Evolutionary conservation across 2,329 filamentous ascomycete species (phyloP).

Genomic region (Pseudocercospora pini-densiflorae): DNA sequence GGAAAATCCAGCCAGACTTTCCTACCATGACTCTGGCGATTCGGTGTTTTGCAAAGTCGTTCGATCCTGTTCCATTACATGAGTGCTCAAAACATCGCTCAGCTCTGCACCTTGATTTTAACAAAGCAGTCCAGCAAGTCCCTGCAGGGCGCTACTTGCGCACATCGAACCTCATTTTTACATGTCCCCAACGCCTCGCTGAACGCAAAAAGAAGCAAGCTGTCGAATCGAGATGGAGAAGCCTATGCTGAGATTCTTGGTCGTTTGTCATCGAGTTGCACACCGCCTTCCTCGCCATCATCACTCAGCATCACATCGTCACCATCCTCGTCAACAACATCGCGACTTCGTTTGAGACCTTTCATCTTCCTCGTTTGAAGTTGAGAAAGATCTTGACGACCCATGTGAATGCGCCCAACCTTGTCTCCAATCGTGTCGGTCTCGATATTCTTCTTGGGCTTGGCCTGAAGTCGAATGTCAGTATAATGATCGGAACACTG

Average conservation of each 20-base stretch:
- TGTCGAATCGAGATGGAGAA: neutral
- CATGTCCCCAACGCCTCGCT: conserved; percentile 23
- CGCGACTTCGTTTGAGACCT: conserved; percentile 84
- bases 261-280: conserved; percentile 32
- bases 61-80: neutral
- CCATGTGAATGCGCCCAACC: conserved; percentile 88
- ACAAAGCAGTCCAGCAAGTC: neutral
- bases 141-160: neutral
- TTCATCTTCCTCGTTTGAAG: conserved; percentile 99
- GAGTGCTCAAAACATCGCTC: neutral
- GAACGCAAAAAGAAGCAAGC: conserved; percentile 11
- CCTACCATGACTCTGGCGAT: neutral
- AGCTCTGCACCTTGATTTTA: neutral
- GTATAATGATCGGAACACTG: neutral
- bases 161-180: neutral
- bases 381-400: conserved; percentile 82
- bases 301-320: conserved; percentile 54
- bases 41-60: too few relatives aligned
- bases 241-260: conserved; percentile 30
- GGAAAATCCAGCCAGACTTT: neutral
- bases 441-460: conserved; percentile 93
- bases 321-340: conserved; percentile 62
- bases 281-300: conserved; percentile 28
- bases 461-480: conserved; percentile 44
- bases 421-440: conserved; percentile 95